Base-by-base conservation (phyloP, 2,329 filamentous ascomycete species). In the Cordyceps javanica region DNA sequence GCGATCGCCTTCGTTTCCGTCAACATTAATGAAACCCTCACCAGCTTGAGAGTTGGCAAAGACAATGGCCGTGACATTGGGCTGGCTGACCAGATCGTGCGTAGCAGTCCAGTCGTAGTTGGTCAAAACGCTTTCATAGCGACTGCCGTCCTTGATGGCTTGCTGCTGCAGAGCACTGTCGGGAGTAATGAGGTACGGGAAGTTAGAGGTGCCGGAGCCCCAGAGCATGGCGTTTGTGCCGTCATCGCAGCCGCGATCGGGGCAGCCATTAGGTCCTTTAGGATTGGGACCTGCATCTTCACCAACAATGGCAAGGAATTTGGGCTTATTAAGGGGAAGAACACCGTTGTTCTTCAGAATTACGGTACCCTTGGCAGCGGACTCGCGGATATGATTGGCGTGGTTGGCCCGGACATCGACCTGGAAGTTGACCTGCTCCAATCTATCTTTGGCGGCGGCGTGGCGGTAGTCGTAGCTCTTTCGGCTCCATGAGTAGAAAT, bases 41-140 rank as follows among this genome's bases (percentile, higher is more conserved):
- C 93, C 93, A 3, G 88, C 83, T 68, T 92, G 81, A 14, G 91
- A 86, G 64, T 96, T 96, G 67, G 90, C 92, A 65, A 97, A 97
- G 11, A 97, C 91, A 42, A 99, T 81, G 62, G 92, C 77, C 0
- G 86, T 85, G 14, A 83, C 85, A 58, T 85, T 76, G n/a, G 82
- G 78, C 64, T 88, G 80, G 9, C 75, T 74, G 13, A 88, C 74
- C 2, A 95, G 71, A 0, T 70, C 75, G 63, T 84, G 72, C 48
- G 86, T 86, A 68, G 89, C 69, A 73, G 77, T 68, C 77, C 86
- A 65, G 70, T 83, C 73, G 65, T 84, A 81, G 73, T 86, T 87
- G 70, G 85, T 77, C 10, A 88, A 77, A 60, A 91, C 78, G 66
- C 87, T 86, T 71, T 89, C 87, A 60, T 87, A 80, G 4, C 77